Evolutionary conservation across 495 filamentous ascomycete species (phyloP).

Genomic region (Penicillium egyptiacum): DNA sequence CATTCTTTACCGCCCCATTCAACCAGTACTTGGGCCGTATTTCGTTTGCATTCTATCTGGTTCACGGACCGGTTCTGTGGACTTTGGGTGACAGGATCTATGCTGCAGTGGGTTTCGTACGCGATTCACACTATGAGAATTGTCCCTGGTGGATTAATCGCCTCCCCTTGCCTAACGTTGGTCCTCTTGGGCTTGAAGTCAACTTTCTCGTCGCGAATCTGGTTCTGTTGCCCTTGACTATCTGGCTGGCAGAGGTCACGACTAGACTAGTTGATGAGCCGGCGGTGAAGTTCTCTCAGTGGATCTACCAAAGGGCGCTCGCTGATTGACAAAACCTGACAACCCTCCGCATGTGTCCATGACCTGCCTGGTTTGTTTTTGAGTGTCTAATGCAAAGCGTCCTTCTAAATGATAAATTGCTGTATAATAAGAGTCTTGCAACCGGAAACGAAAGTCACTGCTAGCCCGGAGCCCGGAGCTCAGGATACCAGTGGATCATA

Average conservation of each 20-base stretch:
- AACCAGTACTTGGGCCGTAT: conserved; percentile 56
- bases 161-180: conserved; percentile 47
- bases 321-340: conserved; percentile 14
- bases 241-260: conserved; percentile 57
- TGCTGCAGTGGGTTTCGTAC: conserved; percentile 50
- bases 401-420: background rate
- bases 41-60: conserved; percentile 54
- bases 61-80: conserved; percentile 53
- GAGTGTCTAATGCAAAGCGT: background rate
- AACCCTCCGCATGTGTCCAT: conserved; percentile 1
- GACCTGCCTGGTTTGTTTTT: background rate
- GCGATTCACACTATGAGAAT: conserved; percentile 33
- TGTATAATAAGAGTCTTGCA: background rate
- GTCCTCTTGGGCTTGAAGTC: conserved; percentile 55
- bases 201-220: conserved; percentile 54
- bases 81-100: conserved; percentile 48
- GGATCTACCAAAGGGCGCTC: conserved; percentile 48
- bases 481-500: conserved; percentile 3
- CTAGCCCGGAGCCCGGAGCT: background rate
- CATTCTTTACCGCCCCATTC: conserved; percentile 36
- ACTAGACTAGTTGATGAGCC: conserved; percentile 58
- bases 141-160: conserved; percentile 46
- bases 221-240: conserved; percentile 54
- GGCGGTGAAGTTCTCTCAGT: conserved; percentile 51
- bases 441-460: background rate